These are phyloP conservation scores for Nannochloropsis granulata DNA, from an alignment of 108 stramenopile genomes.

Conservation along the genomic window DNA sequence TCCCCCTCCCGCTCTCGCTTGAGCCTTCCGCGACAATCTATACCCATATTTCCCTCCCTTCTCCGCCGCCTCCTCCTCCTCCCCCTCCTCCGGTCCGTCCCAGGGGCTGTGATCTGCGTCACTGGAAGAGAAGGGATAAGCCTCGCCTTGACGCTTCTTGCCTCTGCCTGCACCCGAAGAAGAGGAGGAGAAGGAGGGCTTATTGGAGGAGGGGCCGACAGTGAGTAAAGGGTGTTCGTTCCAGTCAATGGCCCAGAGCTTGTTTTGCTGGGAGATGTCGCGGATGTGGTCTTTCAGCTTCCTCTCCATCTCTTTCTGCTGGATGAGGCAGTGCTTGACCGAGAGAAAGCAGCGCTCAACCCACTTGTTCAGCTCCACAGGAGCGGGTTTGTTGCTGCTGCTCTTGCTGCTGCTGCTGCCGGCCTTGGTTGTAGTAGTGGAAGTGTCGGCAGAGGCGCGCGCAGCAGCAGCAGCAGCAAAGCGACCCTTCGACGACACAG, in stretches of 20 bases:
- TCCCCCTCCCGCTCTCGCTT: neutral
- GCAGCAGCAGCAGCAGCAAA: too few species aligned
- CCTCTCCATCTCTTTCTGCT: slow-evolving; percentile 4
- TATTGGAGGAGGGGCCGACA: neutral
- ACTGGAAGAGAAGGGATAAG: neutral
- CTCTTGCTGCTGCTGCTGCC: too few species aligned
- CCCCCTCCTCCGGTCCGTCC: neutral
- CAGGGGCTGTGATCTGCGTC: neutral
- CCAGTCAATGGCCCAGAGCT: slow-evolving; percentile 11
- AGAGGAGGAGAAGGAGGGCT: neutral
- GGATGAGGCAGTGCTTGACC: neutral
- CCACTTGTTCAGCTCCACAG: neutral
- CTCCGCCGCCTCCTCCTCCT: neutral
- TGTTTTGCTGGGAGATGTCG: slow-evolving; percentile 1
- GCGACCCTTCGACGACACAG: too few species aligned
- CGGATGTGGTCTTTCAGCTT: neutral
- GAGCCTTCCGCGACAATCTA: neutral
- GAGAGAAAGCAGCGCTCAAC: neutral
- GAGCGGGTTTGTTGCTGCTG: neutral
- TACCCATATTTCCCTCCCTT: neutral
- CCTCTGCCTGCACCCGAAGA: neutral
- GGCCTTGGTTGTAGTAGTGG: too few species aligned
- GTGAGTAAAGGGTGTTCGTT: slow-evolving; percentile 4
- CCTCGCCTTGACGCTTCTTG: neutral
- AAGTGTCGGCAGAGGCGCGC: too few species aligned